phyloP scores from a whole-genome alignment of 225 moss, liverwort and hornwort species.

The Bryum argenteum region DNA sequence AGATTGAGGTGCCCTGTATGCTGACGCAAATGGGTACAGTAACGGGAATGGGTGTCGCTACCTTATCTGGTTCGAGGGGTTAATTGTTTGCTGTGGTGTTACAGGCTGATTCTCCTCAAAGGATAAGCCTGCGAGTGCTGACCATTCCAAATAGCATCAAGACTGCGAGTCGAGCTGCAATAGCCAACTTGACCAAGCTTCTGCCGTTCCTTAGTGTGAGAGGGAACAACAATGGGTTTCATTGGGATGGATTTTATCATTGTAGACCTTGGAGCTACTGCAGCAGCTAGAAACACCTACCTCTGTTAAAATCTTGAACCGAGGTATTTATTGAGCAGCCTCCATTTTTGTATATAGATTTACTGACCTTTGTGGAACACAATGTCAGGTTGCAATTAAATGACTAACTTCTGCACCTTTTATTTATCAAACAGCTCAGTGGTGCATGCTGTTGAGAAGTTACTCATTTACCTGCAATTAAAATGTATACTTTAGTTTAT shows the following conservation, averaged over 20 bases:
- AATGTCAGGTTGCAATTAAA: constrained; percentile 14
- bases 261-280: constrained; percentile 51
- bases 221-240: constrained; percentile 49
- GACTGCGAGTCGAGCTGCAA: constrained; percentile 29
- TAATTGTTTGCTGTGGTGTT: constrained; percentile 28
- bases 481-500: too few species aligned
- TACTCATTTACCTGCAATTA: too few species aligned
- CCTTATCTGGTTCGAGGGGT: constrained; percentile 10
- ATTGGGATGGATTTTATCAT: constrained; percentile 62
- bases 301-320: not conserved
- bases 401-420: not conserved
- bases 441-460: not conserved
- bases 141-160: constrained; percentile 48
- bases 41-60: too few species aligned
- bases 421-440: not conserved
- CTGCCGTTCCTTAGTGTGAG: constrained; percentile 48
- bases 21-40: too few species aligned
- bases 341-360: constrained; percentile 15
- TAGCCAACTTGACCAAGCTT: constrained; percentile 40
- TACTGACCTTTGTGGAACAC: constrained; percentile 32
- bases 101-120: constrained; percentile 34
- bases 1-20: too few species aligned
- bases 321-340: constrained; percentile 1
- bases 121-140: constrained; percentile 54
- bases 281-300: constrained; percentile 19